phyloP scores from a whole-genome alignment of 2,329 filamentous ascomycete species.

The Ophioceras dolichostomum region DNA sequence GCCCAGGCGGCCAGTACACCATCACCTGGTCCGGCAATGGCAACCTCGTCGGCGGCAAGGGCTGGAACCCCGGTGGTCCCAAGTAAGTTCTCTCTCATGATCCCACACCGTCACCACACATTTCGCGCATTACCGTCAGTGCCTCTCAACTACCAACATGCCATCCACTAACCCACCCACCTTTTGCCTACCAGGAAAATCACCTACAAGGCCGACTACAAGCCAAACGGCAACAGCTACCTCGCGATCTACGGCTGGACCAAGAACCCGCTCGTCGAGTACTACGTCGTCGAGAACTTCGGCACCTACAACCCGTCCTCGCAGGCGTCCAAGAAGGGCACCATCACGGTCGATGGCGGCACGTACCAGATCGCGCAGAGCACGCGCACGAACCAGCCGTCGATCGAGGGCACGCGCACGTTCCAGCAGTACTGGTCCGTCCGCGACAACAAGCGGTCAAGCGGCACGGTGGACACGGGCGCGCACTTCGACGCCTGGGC shows the following conservation, averaged over 20 bases:
- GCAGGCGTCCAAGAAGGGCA: conserved; percentile 19
- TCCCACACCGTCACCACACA: too few species aligned
- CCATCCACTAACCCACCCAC: neutral
- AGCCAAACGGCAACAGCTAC: conserved; percentile 30
- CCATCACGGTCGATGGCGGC: conserved; percentile 17
- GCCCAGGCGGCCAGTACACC: conserved; percentile 20
- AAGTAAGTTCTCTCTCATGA: too few species aligned
- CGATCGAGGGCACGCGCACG: conserved; percentile 31
- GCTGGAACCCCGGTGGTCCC: conserved; percentile 28
- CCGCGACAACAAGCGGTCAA: conserved; percentile 32
- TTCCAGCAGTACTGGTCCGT: conserved; percentile 39
- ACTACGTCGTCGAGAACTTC: conserved; percentile 10
- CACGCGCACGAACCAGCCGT: conserved; percentile 25
- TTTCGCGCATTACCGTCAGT: too few species aligned
- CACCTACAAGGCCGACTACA: conserved; percentile 33
- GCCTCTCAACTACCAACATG: too few species aligned
- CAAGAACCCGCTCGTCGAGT: conserved; percentile 7
- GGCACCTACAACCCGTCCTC: conserved; percentile 8
- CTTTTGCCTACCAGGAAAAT: conserved; percentile 28
- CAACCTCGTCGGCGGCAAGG: conserved; percentile 46
- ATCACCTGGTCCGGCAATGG: conserved; percentile 27
- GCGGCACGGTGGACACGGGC: conserved; percentile 30
- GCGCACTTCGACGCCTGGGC: conserved; percentile 37
- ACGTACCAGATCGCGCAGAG: conserved; percentile 21
- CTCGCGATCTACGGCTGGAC: conserved; percentile 9